phyloP scores from a whole-genome alignment of 345 rosid species.

The Chamaenerion angustifolium region DNA sequence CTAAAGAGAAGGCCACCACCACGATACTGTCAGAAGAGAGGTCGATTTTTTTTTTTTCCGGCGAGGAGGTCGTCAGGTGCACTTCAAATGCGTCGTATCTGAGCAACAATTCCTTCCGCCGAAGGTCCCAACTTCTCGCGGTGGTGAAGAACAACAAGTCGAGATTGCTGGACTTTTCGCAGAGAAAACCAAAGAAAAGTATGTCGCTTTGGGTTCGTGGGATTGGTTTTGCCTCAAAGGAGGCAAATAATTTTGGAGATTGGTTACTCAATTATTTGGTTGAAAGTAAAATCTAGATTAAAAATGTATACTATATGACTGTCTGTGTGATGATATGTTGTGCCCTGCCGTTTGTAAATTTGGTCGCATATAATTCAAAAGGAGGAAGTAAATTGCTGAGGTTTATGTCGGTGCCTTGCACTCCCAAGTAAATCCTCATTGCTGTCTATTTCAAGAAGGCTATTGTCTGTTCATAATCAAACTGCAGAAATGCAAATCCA shows the following conservation, averaged over 20 bases:
- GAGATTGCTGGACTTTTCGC: conserved; percentile 27
- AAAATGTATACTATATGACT: neutral
- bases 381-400: no score
- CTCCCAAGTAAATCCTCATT: no score
- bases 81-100: conserved; percentile 21
- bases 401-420: no score
- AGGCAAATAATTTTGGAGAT: conserved; percentile 9
- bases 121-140: conserved; percentile 16
- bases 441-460: no score
- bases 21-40: conserved; percentile 2
- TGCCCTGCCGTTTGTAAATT: no score
- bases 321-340: neutral
- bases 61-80: conserved; percentile 27
- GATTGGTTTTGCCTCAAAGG: conserved; percentile 14
- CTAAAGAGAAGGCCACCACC: neutral
- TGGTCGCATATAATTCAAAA: no score
- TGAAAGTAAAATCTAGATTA: neutral
- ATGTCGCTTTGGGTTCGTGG: conserved; percentile 18
- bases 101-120: conserved; percentile 12
- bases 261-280: conserved; percentile 1
- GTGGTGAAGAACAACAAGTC: conserved; percentile 10
- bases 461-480: no score
- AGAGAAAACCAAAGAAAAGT: conserved; percentile 10
- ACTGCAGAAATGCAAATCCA: no score
- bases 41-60: neutral